phyloP scores from a whole-genome alignment of 73 alveolate genomes.

The Tetrahymena malaccensis region DNA sequence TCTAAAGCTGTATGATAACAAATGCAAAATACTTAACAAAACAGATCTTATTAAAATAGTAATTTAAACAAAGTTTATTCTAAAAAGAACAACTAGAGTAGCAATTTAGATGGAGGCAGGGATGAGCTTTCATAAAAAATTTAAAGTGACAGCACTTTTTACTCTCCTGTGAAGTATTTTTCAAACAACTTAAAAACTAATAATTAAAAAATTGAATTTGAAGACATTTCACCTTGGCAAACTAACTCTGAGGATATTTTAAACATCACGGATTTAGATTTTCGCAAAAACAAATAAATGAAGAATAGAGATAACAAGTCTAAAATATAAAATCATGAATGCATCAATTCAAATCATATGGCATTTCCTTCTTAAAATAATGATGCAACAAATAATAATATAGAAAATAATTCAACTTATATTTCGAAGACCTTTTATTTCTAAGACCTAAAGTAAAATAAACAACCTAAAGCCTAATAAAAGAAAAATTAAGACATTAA shows the following conservation, averaged over 20 bases:
- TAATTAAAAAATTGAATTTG: background rate
- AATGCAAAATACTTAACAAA: background rate
- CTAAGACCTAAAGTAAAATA: background rate
- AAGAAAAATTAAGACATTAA: background rate
- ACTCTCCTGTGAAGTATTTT: background rate
- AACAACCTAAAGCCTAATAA: background rate
- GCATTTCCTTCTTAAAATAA: background rate
- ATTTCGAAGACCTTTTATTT: background rate
- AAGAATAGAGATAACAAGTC: background rate
- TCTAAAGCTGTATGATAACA: background rate
- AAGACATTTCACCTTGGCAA: background rate
- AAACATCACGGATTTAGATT: background rate
- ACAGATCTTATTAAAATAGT: background rate
- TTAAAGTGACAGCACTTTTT: background rate
- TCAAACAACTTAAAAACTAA: background rate
- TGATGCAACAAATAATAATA: background rate
- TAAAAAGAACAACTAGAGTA: background rate
- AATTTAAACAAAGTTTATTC: background rate
- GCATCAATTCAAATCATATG: background rate
- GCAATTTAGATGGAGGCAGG: background rate
- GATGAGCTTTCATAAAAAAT: background rate
- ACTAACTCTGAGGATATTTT: background rate
- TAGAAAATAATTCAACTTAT: background rate
- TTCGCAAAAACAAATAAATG: background rate
- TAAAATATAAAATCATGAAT: background rate